These are phyloP conservation scores for Basipetospora sp. DNA, from an alignment of 2,329 filamentous ascomycete genomes.

Conservation along the genomic window DNA sequence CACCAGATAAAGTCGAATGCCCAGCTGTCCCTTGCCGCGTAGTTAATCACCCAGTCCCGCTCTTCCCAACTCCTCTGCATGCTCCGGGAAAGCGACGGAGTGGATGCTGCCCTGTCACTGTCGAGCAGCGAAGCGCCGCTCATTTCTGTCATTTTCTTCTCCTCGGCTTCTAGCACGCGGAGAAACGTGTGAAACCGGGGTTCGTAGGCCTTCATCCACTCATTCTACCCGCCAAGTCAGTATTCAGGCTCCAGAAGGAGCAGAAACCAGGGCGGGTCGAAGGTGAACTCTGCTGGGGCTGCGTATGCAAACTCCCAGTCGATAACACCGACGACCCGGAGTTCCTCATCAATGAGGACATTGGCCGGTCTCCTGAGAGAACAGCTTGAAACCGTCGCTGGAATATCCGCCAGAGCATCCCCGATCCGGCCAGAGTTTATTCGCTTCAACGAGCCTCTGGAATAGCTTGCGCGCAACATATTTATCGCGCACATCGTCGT, in stretches of 20 bases:
- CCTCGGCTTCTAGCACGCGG: slow-evolving; percentile 16
- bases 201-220: slow-evolving; percentile 20
- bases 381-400: slow-evolving; percentile 14
- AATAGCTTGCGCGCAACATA: slow-evolving; percentile 21
- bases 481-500: slow-evolving; percentile 17
- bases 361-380: slow-evolving; percentile 19
- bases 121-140: background rate
- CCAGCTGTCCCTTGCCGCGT: slow-evolving; percentile 23
- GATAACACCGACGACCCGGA: slow-evolving; percentile 19
- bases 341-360: slow-evolving; percentile 16
- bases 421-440: background rate
- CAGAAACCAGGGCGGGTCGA: slow-evolving; percentile 25
- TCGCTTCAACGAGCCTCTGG: slow-evolving; percentile 12
- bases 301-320: slow-evolving; percentile 27
- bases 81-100: slow-evolving; percentile 15
- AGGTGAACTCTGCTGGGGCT: slow-evolving; percentile 19
- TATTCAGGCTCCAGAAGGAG: slow-evolving; percentile 18
- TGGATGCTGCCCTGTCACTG: background rate
- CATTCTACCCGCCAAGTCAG: slow-evolving; percentile 17
- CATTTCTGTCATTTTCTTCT: slow-evolving; percentile 11
- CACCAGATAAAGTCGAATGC: slow-evolving; percentile 23
- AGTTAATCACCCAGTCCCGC: slow-evolving; percentile 19
- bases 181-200: slow-evolving; percentile 20
- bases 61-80: slow-evolving; percentile 24
- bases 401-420: background rate